Conservation (phyloP, 768 basidiomycete genomes). For the Auriculariales sp. region DNA sequence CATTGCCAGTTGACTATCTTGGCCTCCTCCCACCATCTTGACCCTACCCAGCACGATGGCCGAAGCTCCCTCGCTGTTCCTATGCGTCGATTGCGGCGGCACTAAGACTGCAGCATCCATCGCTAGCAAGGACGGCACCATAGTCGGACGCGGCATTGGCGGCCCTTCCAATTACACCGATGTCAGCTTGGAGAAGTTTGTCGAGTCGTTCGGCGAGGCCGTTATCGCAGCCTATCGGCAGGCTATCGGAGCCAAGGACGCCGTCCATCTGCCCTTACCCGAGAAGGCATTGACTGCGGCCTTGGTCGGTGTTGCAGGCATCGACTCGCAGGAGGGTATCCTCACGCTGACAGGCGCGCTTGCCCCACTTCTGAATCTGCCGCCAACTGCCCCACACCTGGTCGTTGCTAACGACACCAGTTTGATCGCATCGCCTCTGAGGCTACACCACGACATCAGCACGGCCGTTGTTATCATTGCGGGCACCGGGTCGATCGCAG, state of each 20-base stretch:
- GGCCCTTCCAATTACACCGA: constrained; percentile 83
- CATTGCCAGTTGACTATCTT: too few species aligned
- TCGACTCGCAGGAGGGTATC: constrained; percentile 55
- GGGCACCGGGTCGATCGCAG: constrained; percentile 70
- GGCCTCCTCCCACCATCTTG: too few species aligned
- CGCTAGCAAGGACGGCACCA: constrained; percentile 36
- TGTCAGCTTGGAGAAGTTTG: constrained; percentile 47
- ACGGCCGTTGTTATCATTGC: constrained; percentile 61
- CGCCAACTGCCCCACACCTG: constrained; percentile 34
- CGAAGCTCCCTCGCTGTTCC: constrained; percentile 27
- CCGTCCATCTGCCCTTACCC: constrained; percentile 12
- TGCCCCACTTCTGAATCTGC: constrained; percentile 42
- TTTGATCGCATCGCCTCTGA: constrained; percentile 68
- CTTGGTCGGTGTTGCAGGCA: constrained; percentile 76
- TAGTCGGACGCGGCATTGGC: constrained; percentile 51
- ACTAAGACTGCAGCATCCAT: constrained; percentile 76
- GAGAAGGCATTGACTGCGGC: constrained; percentile 34
- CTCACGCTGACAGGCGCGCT: constrained; percentile 38
- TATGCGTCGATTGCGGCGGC: constrained; percentile 81
- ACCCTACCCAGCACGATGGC: too few species aligned
- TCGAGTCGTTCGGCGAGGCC: constrained; percentile 33
- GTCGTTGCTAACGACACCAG: constrained; percentile 69
- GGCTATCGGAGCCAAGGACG: constrained; percentile 13
- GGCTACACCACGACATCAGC: constrained; percentile 39
- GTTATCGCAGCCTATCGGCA: constrained; percentile 33